Conservation (phyloP, 2,329 filamentous ascomycete species). For the Diaporthe australafricana region DNA sequence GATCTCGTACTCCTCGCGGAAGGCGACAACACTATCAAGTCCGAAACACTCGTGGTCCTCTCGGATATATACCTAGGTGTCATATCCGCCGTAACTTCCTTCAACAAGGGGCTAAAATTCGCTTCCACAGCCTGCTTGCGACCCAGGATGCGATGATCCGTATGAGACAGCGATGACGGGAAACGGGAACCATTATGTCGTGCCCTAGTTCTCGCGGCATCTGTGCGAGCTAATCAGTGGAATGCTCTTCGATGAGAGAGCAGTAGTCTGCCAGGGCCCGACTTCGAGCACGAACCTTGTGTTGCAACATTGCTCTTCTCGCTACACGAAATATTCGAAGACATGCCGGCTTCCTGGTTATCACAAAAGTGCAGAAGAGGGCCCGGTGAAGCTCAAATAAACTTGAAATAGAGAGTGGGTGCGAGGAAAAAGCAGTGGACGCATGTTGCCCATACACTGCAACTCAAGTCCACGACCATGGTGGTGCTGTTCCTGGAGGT, state of each 20-base stretch:
- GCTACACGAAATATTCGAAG: background rate
- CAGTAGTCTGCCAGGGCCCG: no score
- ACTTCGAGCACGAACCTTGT: background rate
- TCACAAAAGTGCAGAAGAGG: background rate
- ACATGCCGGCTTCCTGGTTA: background rate
- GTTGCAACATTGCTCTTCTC: background rate
- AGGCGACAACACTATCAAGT: background rate
- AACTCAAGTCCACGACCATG: background rate
- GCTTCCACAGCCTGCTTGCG: background rate
- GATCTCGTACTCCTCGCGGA: background rate
- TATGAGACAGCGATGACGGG: background rate
- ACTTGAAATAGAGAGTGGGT: no score
- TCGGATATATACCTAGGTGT: no score
- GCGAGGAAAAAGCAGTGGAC: no score
- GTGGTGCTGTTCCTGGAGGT: constrained; percentile 2
- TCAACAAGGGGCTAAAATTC: background rate
- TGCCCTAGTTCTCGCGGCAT: background rate
- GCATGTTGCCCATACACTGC: constrained; percentile 8
- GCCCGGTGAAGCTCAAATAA: background rate
- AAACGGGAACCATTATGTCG: background rate
- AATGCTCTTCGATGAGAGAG: no score
- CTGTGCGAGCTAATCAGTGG: background rate
- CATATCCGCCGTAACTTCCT: background rate
- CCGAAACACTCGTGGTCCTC: constrained; percentile 3
- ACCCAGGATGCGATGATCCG: background rate